A percentile compares a stretch with the other conserved stretches of the same genome.
Evolutionary conservation across 1,284 basidiomycete species (phyloP).

Genomic region (Psilocybe mexicana): DNA sequence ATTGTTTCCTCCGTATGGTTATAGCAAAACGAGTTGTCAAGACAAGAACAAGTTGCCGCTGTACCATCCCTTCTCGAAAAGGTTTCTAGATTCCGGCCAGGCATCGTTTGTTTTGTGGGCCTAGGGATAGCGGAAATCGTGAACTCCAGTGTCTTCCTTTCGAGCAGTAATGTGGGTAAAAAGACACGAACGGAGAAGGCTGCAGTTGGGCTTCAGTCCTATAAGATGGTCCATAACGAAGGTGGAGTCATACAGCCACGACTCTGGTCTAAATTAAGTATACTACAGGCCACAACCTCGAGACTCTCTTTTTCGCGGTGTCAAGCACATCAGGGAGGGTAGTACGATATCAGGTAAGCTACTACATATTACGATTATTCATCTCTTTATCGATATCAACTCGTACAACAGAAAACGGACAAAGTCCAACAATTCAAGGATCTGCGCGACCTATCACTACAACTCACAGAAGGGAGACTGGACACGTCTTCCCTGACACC

Average conservation of each 20-base stretch:
- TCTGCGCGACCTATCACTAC: slow-evolving; percentile 13
- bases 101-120: slow-evolving; percentile 72
- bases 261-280: no score
- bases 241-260: no score
- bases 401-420: slow-evolving; percentile 26
- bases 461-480: slow-evolving; percentile 1
- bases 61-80: slow-evolving; percentile 58
- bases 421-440: slow-evolving; percentile 29
- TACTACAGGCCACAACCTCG: background rate
- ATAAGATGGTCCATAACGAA: slow-evolving; percentile 43
- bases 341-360: slow-evolving; percentile 56
- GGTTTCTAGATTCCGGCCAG: slow-evolving; percentile 52
- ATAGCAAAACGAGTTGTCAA: slow-evolving; percentile 62
- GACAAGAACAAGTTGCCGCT: slow-evolving; percentile 48
- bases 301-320: background rate
- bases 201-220: slow-evolving; percentile 46
- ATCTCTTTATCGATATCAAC: background rate
- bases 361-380: background rate
- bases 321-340: slow-evolving; percentile 29
- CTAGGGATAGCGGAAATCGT: slow-evolving; percentile 66
- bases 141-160: slow-evolving; percentile 32
- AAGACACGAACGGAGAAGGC: slow-evolving; percentile 14
- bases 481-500: background rate
- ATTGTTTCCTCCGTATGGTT: background rate
- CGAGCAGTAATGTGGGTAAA: background rate